phyloP scores from a whole-genome alignment of 257 asterid species.

The Fraxinus cuspidata region DNA sequence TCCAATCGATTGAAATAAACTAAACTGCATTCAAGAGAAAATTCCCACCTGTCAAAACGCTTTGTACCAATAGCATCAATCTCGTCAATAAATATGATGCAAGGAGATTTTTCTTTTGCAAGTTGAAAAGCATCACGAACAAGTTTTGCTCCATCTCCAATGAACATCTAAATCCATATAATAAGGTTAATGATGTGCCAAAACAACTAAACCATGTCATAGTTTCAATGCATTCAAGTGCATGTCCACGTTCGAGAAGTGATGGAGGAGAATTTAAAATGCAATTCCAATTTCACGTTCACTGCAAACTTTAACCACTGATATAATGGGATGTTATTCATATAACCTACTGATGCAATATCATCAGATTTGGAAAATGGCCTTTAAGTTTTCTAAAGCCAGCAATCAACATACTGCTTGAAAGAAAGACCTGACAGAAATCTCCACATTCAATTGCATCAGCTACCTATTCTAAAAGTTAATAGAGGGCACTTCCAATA shows the following conservation, averaged over 20 bases:
- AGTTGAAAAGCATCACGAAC: slow-evolving; percentile 94
- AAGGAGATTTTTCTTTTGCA: slow-evolving; percentile 93
- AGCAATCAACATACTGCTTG: no score
- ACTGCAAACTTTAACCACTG: not conserved
- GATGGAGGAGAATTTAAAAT: not conserved
- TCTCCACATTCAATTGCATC: not conserved
- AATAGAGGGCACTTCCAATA: not conserved
- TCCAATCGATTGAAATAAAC: not conserved
- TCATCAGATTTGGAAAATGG: not conserved
- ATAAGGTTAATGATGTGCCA: not conserved
- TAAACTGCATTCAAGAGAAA: slow-evolving; percentile 4
- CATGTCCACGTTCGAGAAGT: slow-evolving; percentile 6
- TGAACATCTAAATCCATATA: slow-evolving; percentile 57
- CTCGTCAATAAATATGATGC: slow-evolving; percentile 92
- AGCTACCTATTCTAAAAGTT: no score
- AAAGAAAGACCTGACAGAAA: not conserved
- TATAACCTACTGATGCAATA: no score
- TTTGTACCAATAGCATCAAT: slow-evolving; percentile 95
- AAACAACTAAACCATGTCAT: not conserved
- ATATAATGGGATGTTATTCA: not conserved
- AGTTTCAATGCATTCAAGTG: not conserved
- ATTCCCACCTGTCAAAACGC: slow-evolving; percentile 74
- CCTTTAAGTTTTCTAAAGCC: not conserved
- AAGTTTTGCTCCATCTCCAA: slow-evolving; percentile 92
- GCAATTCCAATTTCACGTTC: not conserved